Base-by-base conservation (phyloP, 2,329 filamentous ascomycete species). In the Ophidiomyces ophidiicola region DNA sequence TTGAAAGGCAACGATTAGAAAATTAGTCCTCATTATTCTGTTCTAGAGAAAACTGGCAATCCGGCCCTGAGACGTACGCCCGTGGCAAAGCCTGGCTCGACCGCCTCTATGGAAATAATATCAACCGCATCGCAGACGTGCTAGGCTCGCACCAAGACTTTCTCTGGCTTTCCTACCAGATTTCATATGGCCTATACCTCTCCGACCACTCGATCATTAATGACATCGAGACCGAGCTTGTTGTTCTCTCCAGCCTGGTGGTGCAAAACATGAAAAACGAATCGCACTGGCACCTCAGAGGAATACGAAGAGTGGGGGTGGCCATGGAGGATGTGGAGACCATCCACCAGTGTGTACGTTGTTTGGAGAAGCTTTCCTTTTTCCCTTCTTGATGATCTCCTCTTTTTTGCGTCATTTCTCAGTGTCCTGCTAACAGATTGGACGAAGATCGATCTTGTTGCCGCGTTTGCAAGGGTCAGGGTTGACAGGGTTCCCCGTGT, bases 121-220 rank as follows among this genome's bases (percentile, higher is more conserved):
- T 44, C 32, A 14, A 21, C 42, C 15, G 14, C 26, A 40, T 44
- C 32, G 25, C 40, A 25, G 32, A 41, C 14, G 7, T 23, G 1
- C 12, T 44, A 3, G 32, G 36, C 8, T 26, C 42, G 6, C 42
- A 41, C 24, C 18, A 29, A 23, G 42, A 44, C 19, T 44, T 44
- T 20, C 68, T 73, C 6, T 78, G 76, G 52, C 72, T 92, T 61
- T 82, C 86, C 58, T 68, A 83, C 36, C 81, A 80, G 12, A 73
- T 80, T 10, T 76, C 74, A 2, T 93, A 93, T 63, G 65, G 65
- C 8, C 49, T 72, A 53, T 68, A 72, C 36, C 52, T 67, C 32
- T 60, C 59, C 10, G 64, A 67, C 48, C 57, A 63, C 11, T 52
- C 56, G 31, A 50, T 62, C 6, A 44, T 67, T 37, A 53, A 61